These are phyloP conservation scores for Stentor roeselii DNA, from an alignment of 73 alveolate species.

Conservation along the genomic window DNA sequence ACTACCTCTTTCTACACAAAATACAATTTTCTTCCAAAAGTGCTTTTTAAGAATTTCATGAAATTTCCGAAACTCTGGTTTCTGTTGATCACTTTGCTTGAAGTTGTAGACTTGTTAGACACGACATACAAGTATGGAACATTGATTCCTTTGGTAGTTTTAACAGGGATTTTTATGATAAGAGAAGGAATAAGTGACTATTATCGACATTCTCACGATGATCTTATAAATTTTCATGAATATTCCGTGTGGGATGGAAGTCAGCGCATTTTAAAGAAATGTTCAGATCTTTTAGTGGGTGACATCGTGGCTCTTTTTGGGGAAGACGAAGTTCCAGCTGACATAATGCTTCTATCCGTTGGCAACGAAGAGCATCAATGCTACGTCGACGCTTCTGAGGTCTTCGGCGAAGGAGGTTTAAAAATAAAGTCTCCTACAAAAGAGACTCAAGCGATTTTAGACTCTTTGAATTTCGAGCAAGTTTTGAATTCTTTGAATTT, in stretches of 20 bases:
- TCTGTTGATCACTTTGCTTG: background rate
- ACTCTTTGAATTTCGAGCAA: background rate
- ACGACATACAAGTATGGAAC: background rate
- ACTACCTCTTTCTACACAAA: background rate
- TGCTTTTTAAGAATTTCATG: background rate
- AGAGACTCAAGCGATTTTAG: conserved; percentile 11
- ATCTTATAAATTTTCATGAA: too few relatives aligned
- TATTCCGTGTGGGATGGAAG: background rate
- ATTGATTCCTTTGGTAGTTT: background rate
- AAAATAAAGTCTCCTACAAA: background rate
- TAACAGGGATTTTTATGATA: background rate
- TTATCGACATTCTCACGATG: background rate
- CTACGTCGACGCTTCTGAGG: conserved; percentile 21
- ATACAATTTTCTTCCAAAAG: conserved; percentile 1
- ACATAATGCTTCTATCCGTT: background rate
- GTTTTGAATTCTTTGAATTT: background rate
- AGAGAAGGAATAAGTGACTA: background rate
- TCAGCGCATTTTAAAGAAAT: background rate
- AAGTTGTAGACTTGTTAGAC: background rate
- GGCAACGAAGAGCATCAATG: conserved; percentile 7
- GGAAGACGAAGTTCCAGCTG: conserved; percentile 18
- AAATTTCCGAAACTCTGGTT: conserved; percentile 5
- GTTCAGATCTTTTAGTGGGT: conserved; percentile 5
- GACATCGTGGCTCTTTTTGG: background rate
- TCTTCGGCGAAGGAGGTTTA: conserved; percentile 1